Conservation (phyloP, 331 rosid genomes). For the Stylosanthes scabra region DNA sequence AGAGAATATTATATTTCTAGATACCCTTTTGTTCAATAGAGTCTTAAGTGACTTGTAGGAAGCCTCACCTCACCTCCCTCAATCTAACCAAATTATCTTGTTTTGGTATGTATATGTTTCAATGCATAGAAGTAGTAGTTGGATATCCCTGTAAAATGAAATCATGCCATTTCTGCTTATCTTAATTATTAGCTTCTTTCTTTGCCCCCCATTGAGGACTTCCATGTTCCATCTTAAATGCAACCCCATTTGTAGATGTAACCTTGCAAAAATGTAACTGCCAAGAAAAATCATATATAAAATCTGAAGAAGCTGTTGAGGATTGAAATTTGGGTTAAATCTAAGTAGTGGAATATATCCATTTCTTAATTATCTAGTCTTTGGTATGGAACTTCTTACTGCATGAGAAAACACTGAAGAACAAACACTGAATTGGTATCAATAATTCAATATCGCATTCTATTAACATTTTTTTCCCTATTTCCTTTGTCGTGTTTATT, state of each 20-base stretch:
- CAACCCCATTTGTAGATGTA: conserved; percentile 25
- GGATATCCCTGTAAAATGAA: conserved; percentile 54
- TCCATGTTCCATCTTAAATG: conserved; percentile 44
- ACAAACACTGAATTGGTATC: too few relatives aligned
- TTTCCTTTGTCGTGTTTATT: too few relatives aligned
- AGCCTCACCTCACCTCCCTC: conserved; percentile 36
- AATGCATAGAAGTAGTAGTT: conserved; percentile 56
- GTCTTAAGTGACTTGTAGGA: conserved; percentile 40
- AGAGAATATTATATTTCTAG: conserved; percentile 76
- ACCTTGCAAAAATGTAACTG: not conserved
- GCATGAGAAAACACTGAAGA: too few relatives aligned
- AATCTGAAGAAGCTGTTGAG: too few relatives aligned
- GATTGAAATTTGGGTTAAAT: too few relatives aligned
- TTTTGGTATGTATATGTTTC: conserved; percentile 53
- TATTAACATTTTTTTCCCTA: too few relatives aligned
- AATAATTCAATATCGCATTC: too few relatives aligned
- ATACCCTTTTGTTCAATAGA: conserved; percentile 78
- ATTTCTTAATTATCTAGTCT: too few relatives aligned
- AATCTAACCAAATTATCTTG: conserved; percentile 39
- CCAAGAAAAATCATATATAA: not conserved
- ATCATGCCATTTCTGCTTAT: conserved; percentile 48
- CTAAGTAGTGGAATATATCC: too few relatives aligned
- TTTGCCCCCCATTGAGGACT: too few relatives aligned
- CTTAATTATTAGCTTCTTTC: conserved; percentile 37
- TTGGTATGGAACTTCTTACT: too few relatives aligned